These are phyloP conservation scores for Leishmania amazonensis DNA, from an alignment of 208 protist genomes.

Conservation along the genomic window DNA sequence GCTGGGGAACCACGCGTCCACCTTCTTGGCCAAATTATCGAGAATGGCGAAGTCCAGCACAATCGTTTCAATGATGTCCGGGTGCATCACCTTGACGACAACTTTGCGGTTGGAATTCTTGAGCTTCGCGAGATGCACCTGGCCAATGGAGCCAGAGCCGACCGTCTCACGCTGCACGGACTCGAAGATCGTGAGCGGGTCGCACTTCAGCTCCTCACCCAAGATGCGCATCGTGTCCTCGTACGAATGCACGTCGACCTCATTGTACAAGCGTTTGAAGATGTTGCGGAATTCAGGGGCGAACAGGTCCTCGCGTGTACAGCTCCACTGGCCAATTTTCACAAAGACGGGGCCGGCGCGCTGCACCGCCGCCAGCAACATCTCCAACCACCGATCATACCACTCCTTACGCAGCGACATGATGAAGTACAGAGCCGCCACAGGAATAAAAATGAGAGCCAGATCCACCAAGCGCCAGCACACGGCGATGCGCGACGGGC, in stretches of 20 bases:
- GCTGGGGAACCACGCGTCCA: slow-evolving; percentile 16
- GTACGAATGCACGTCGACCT: slow-evolving; percentile 81
- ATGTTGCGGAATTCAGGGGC: slow-evolving; percentile 73
- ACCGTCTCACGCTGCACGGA: slow-evolving; percentile 66
- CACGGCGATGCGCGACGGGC: slow-evolving; percentile 41
- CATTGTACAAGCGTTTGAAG: slow-evolving; percentile 82
- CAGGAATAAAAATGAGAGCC: slow-evolving; percentile 70
- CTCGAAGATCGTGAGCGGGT: slow-evolving; percentile 67
- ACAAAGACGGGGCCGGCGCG: slow-evolving; percentile 87
- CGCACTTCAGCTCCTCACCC: slow-evolving; percentile 68
- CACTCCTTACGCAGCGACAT: slow-evolving; percentile 53
- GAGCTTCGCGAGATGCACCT: slow-evolving; percentile 88
- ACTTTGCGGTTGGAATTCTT: slow-evolving; percentile 59
- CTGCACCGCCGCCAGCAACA: slow-evolving; percentile 77
- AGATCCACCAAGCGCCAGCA: slow-evolving; percentile 62
- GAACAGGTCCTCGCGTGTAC: slow-evolving; percentile 90
- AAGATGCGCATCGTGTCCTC: slow-evolving; percentile 69
- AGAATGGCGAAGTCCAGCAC: slow-evolving; percentile 87
- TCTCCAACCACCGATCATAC: slow-evolving; percentile 75
- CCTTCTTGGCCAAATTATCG: slow-evolving; percentile 40
- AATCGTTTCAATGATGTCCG: slow-evolving; percentile 83
- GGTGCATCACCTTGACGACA: slow-evolving; percentile 93
- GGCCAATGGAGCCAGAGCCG: slow-evolving; percentile 90
- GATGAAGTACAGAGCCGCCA: slow-evolving; percentile 75
- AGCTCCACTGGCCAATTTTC: slow-evolving; percentile 92